A percentile compares a stretch with the other conserved stretches of the same genome.
Evolutionary conservation across 2,329 filamentous ascomycete genomes (phyloP).

Genomic region (Didymella pomorum): DNA sequence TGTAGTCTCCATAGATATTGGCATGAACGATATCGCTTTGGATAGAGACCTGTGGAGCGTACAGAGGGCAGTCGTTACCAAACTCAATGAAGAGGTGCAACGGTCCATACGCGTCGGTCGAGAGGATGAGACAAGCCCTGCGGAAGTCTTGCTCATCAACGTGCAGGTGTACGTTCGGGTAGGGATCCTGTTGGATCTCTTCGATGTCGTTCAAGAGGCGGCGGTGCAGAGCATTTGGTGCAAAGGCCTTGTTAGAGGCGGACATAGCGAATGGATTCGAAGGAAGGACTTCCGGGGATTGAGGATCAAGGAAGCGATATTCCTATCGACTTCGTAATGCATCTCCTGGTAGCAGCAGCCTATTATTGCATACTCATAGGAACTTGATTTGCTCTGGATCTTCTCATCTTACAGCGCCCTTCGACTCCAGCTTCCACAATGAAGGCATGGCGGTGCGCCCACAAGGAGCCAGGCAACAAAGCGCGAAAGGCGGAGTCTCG

Average conservation of each 20-base stretch:
- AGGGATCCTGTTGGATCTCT: conserved; percentile 57
- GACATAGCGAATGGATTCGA: not conserved
- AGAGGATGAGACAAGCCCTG: conserved; percentile 56
- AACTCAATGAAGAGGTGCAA: conserved; percentile 58
- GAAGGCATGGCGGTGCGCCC: not conserved
- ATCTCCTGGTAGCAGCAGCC: not conserved
- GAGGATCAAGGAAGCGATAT: conserved; percentile 6
- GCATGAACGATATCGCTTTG: conserved; percentile 55
- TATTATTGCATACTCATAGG: not conserved
- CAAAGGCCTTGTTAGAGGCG: not conserved
- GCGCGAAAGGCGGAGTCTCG: conserved; percentile 7
- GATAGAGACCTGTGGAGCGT: conserved; percentile 53
- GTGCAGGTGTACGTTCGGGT: conserved; percentile 57
- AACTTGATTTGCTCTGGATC: not conserved
- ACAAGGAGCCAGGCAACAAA: not conserved
- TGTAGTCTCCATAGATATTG: conserved; percentile 56
- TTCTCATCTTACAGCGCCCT: not conserved
- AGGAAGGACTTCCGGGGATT: not conserved
- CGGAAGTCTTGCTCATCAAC: conserved; percentile 49
- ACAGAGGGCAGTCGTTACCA: conserved; percentile 49
- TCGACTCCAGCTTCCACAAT: not conserved
- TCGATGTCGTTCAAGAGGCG: conserved; percentile 54
- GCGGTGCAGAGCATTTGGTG: conserved; percentile 1
- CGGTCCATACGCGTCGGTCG: conserved; percentile 49
- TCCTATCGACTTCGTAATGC: conserved; percentile 6